These are phyloP conservation scores for Tylopilus intermedius DNA, from an alignment of 768 basidiomycete species.

Conservation along the genomic window DNA sequence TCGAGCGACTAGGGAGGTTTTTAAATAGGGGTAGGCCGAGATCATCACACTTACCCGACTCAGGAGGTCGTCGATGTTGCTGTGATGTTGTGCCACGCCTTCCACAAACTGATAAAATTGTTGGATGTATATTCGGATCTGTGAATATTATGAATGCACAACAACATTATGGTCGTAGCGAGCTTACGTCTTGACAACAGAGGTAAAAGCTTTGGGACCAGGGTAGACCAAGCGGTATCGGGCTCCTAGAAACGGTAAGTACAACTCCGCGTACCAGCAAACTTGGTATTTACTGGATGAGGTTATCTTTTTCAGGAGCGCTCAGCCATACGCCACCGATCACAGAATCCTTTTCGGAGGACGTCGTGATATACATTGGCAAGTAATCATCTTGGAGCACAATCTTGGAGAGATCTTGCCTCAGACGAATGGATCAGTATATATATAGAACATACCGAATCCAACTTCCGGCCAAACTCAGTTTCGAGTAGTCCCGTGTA, in stretches of 20 bases:
- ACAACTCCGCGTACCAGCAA: background rate
- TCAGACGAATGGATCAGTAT: background rate
- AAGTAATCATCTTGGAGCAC: constrained; percentile 83
- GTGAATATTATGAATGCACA: constrained; percentile 10
- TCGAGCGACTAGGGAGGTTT: constrained; percentile 67
- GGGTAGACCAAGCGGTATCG: constrained; percentile 70
- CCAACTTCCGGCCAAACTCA: constrained; percentile 78
- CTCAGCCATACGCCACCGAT: constrained; percentile 82
- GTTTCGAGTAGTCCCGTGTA: constrained; percentile 78
- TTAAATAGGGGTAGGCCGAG: constrained; percentile 3
- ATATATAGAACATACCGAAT: constrained; percentile 49
- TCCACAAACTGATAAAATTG: constrained; percentile 97
- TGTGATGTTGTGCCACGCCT: constrained; percentile 86
- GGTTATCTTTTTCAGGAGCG: constrained; percentile 55
- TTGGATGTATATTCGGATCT: constrained; percentile 87
- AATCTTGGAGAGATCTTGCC: constrained; percentile 45
- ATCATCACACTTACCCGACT: constrained; percentile 56
- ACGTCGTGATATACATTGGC: constrained; percentile 69
- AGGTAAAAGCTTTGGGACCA: constrained; percentile 95
- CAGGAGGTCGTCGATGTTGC: constrained; percentile 86
- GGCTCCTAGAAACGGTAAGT: constrained; percentile 39
- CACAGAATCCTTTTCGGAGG: constrained; percentile 63
- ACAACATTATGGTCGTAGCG: background rate
- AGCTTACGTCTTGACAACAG: constrained; percentile 80
- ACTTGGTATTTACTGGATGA: constrained; percentile 42